Percentiles rank a stretch among this genome's conserved stretches.
These are phyloP conservation scores for Botrytis medusae DNA, from an alignment of 2,329 filamentous ascomycete species.

Conservation along the genomic window DNA sequence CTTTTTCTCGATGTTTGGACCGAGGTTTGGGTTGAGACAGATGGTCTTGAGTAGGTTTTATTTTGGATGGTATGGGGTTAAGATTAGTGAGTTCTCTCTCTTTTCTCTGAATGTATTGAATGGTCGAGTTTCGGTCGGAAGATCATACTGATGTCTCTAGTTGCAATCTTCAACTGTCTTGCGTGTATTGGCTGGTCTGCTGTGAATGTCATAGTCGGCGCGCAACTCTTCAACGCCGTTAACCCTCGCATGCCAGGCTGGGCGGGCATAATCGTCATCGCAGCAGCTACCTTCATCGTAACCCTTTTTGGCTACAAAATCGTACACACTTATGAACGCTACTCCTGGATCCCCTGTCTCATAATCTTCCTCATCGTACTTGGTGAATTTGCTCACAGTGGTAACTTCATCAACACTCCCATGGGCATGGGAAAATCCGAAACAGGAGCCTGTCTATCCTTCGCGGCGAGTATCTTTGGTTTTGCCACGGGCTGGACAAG, in stretches of 20 bases:
- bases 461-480: constrained; percentile 65
- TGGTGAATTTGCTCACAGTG: constrained; percentile 66
- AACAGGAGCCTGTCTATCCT: constrained; percentile 62
- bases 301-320: constrained; percentile 75
- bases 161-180: constrained; percentile 69
- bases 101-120: constrained; percentile 21
- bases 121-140: neutral
- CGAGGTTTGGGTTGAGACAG: constrained; percentile 71
- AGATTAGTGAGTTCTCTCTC: constrained; percentile 51
- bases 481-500: constrained; percentile 73
- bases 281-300: constrained; percentile 64
- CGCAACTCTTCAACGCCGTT: constrained; percentile 73
- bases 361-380: constrained; percentile 73
- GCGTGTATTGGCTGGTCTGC: constrained; percentile 74
- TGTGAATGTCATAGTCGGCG: constrained; percentile 78
- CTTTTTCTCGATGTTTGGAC: constrained; percentile 76
- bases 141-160: constrained; percentile 31
- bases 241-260: constrained; percentile 68
- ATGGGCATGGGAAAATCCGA: constrained; percentile 59
- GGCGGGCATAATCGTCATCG: constrained; percentile 74
- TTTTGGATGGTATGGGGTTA: constrained; percentile 74
- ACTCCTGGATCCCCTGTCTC: constrained; percentile 69
- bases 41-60: constrained; percentile 79
- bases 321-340: constrained; percentile 76
- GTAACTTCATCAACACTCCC: constrained; percentile 61